Percentiles rank a stretch among this genome's conserved stretches.
phyloP scores from a whole-genome alignment of 805 yeast genomes.

The Pichia cephalocereana region DNA sequence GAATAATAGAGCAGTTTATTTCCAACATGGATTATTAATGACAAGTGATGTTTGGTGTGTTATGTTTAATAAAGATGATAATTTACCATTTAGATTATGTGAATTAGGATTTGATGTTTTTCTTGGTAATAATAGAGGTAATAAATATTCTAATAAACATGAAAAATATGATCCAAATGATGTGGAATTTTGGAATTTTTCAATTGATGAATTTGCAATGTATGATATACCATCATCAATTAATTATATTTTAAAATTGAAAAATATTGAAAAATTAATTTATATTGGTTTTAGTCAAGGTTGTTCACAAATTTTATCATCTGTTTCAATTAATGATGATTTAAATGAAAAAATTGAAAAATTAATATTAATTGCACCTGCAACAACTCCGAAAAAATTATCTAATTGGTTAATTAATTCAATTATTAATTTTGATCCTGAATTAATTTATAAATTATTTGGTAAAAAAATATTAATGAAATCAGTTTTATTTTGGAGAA shows the following conservation, averaged over 20 bases:
- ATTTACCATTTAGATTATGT: slow-evolving; percentile 67
- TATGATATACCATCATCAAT: slow-evolving; percentile 84
- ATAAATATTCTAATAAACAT: slow-evolving; percentile 86
- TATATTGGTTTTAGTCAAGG: slow-evolving; percentile 95
- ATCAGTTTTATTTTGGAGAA: slow-evolving; percentile 56
- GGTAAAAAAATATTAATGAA: slow-evolving; percentile 70
- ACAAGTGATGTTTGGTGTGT: slow-evolving; percentile 63
- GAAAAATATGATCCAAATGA: slow-evolving; percentile 29
- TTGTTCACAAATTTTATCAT: slow-evolving; percentile 87
- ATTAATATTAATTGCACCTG: slow-evolving; percentile 66
- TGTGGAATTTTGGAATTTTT: slow-evolving; percentile 77
- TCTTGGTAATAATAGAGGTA: slow-evolving; percentile 89
- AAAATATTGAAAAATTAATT: slow-evolving; percentile 37
- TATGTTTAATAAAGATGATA: slow-evolving; percentile 31
- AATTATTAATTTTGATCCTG: slow-evolving; percentile 69
- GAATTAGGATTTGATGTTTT: slow-evolving; percentile 89
- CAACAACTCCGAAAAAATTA: slow-evolving; percentile 85
- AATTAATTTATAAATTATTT: slow-evolving; percentile 60
- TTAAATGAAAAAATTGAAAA: slow-evolving; percentile 47
- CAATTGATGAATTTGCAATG: slow-evolving; percentile 85
- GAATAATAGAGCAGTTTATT: slow-evolving; percentile 51
- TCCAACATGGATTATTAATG: slow-evolving; percentile 91
- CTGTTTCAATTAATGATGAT: slow-evolving; percentile 61
- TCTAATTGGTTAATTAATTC: slow-evolving; percentile 70
- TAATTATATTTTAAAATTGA: slow-evolving; percentile 55